Base-by-base conservation (phyloP, 805 yeast genomes). In the Spathaspora gorwiae region DNA sequence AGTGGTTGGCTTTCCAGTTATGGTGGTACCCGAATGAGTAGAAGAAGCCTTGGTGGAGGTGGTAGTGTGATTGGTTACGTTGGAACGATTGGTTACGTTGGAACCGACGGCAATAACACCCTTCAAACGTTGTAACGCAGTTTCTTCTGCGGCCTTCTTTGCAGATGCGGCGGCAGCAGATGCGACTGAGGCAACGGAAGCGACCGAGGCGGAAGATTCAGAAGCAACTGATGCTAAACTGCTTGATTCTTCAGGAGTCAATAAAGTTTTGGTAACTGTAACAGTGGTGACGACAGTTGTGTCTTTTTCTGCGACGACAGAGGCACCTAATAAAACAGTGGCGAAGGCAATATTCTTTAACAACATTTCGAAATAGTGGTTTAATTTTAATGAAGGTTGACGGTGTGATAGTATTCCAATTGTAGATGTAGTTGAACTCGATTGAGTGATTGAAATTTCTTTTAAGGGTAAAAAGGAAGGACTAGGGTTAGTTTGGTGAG, bases 251-350 rank as follows among this genome's bases (percentile, higher is more conserved):
- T 68, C 64, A 31, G 80, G 79, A 29, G 78, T 63, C 55, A 72
- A 66, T 38, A 73, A 42, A 27, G 80, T 76, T 43, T 62, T 60
- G 39, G 80, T 75, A 47, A 73, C 60, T 24, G 80, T 75, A 47
- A 76, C 53, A 27, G 80, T 76, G 44, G 70, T 55, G 27, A 59
- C 50, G 27, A 70, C 58, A 45, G 79, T 74, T 39, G 77, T 70
- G 29, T 72, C 70, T 13, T 51, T 10, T 45, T 32, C 53, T 33
- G 44, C 56, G 40, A 42, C 43, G 41, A 37, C 52, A 14, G 45
- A 13, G 26, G 44, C 29, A 24, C 57, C 59, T 29, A 59, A 45
- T 10, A 51, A 35, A 37, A 50, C 33, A 3, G 37, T 26, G 27
- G 41, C 35, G 39, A 39, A 42, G 35, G 40, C 37, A 29, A 38